A percentile compares a stretch with the other conserved stretches of the same genome.
Evolutionary conservation across 371 early-diverging fungal genomes (phyloP).

Genomic region (Chytridiales sp.): DNA sequence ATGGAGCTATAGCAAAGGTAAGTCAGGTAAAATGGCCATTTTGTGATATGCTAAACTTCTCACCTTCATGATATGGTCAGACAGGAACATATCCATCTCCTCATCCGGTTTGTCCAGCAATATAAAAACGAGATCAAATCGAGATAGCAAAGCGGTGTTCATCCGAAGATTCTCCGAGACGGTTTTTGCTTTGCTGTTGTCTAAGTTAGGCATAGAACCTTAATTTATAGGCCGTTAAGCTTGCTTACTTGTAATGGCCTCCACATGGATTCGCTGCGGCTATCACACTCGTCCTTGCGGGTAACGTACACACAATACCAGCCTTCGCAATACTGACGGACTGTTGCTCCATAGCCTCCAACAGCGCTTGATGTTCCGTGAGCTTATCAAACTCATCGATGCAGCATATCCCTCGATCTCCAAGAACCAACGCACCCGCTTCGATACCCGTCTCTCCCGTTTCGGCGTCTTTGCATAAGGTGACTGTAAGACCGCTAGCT

Average conservation of each 20-base stretch:
- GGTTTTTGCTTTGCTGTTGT: conserved; percentile 70
- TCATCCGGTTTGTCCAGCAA: conserved; percentile 79
- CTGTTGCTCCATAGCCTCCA: conserved; percentile 99
- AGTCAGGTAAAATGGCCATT: too few species aligned
- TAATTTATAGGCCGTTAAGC: conserved; percentile 27
- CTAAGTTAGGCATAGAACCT: conserved; percentile 3
- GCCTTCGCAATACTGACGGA: conserved; percentile 99
- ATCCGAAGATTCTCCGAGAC: conserved; percentile 73
- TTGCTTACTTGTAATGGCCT: conserved; percentile 45
- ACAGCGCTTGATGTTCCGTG: conserved; percentile 91
- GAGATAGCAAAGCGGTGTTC: conserved; percentile 46
- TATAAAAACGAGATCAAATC: conserved; percentile 95
- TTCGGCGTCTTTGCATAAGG: conserved; percentile 67
- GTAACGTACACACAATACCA: conserved; percentile 85
- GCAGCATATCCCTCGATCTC: conserved; percentile 98
- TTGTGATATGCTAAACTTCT: too few species aligned
- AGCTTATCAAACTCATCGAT: conserved; percentile 99
- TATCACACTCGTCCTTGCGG: conserved; percentile 96
- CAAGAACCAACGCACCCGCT: conserved; percentile 94
- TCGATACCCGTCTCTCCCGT: conserved; percentile 79
- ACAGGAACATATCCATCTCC: conserved; percentile 59
- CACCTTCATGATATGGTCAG: conserved; percentile 63
- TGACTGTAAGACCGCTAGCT: conserved; percentile 77
- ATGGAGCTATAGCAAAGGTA: too few species aligned
- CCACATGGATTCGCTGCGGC: conserved; percentile 91